Evolutionary conservation across 176 grass and related monocot genomes (phyloP), one percentile per base, ranked within the genome.

Genomic region (Chrysopogon serrulatus): DNA sequence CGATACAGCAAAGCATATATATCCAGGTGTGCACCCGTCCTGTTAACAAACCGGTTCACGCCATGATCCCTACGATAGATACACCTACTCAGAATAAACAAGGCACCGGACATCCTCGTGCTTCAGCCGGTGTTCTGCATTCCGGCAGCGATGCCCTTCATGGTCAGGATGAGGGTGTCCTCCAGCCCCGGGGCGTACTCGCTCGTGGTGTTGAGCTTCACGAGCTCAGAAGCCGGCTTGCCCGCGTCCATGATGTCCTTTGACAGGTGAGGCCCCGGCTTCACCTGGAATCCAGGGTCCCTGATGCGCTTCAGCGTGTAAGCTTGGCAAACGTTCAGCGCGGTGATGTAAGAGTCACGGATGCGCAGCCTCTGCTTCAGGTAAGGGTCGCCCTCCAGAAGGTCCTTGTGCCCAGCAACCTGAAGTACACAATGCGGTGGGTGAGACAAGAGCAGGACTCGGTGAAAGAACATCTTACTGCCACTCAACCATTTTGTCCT

Each of bases 141-240:
- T 10, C 96, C 96, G 56, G 96, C 96, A 14, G 96, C 96, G 74
- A 98, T 98, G 78, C 96, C 96, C 89, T 98, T 98, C 96, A 98
- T 98, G 76, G 96, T 98, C 31, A 98, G 76, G 57, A 98, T 98
- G 71, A 98, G 92, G 32, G 93, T 98, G 51, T 98, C 96, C 83
- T 98, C 96, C 28, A 98, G 80, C 8, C 96, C 96, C 5, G 96
- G 96, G 2, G 91, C 87, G 6, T 93, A 98, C 44, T 98, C 96
- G n/a, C 92, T 98, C 1, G 86, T 90, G 3, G 93, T 90, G 80
- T 95, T 98, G 26, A 98, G 87, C 84, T 92, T 98, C 53, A 98
- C 89, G 0, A 98, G 77, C 63, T 98, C 96, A 0, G 87, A 73
- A 4, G 95, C 91, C 1, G 89, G 81, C 53, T 92, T 92, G 65